Base-by-base conservation (phyloP, 805 yeast genomes). In the Isabelozyma rhagii region DNA sequence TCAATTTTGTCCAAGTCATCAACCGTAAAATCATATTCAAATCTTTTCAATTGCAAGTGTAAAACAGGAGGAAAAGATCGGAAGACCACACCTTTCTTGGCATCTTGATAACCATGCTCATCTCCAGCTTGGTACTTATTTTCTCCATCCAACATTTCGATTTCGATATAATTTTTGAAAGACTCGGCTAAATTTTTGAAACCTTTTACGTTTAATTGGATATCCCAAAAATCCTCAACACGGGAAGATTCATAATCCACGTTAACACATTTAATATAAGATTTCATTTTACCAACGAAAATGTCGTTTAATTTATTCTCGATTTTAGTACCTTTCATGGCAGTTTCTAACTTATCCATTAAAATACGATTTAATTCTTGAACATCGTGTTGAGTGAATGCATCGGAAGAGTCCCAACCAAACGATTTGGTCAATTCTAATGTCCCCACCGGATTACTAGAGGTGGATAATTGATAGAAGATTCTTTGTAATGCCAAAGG, bases 381-480 rank as follows among this genome's bases (percentile, higher is more conserved):
- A 13, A 94, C 97, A 65, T 94, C 99, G 68, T 94, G 98, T 69
- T 94, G 99, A 2, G 96, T 89, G 67, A 94, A 94, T 0, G 97
- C 96, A 57, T 94, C 99, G 5, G 86, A 85, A 8, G 89, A 80
- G 63, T 91, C 97, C 99, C 99, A 94, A 8, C 99, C 99, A 75
- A 94, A 94, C 0, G 97, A 85, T 51, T 83, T 81, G 0, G 99
- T 94, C 47, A 94, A 75, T 62, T 89, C 97, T 53, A 81, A 65
- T 0, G 99, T 94, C 51, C 89, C 93, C 4, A 93, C 82, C 0
- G 97, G 88, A 17, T 81, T 82, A 9, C 77, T 71, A 0, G 96
- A 85, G 3, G 85, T 83, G 57, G 86, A 85, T 54, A 94, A 74
- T 53, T 81, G 81, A 63, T 90, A 93, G 60, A 94, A 94, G 25